Conservation (phyloP, 2,329 filamentous ascomycete species). For the Pyrenophora seminiperda region DNA sequence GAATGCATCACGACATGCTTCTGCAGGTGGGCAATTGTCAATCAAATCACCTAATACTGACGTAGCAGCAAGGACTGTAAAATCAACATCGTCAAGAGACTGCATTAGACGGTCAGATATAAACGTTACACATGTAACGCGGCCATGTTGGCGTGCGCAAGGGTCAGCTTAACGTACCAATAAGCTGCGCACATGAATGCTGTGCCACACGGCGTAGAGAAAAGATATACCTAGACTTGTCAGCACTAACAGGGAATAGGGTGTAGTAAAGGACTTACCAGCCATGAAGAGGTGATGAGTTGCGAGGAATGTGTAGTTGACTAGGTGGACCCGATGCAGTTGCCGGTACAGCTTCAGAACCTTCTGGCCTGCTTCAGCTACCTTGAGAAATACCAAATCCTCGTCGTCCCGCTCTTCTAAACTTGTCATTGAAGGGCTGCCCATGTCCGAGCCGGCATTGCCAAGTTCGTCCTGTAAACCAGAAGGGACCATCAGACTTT, state of each 20-base stretch:
- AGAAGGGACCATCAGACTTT: conserved; percentile 83
- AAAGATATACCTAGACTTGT: conserved; percentile 73
- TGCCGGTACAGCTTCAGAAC: conserved; percentile 90
- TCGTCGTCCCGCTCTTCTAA: conserved; percentile 77
- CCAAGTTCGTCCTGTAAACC: conserved; percentile 80
- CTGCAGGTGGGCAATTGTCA: conserved; percentile 91
- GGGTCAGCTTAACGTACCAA: conserved; percentile 64
- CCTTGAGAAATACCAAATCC: conserved; percentile 89
- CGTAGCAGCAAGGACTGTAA: conserved; percentile 89
- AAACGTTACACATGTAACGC: neutral
- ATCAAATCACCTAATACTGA: conserved; percentile 91
- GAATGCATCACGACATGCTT: conserved; percentile 93
- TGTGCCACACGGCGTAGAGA: conserved; percentile 97
- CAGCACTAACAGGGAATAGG: conserved; percentile 13
- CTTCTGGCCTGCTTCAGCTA: conserved; percentile 92
- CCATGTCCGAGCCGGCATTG: conserved; percentile 61
- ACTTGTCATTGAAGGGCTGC: conserved; percentile 65
- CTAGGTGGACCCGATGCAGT: conserved; percentile 82
- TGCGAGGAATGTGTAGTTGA: conserved; percentile 94
- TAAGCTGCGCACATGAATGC: conserved; percentile 80
- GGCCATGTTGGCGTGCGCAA: neutral
- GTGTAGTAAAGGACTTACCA: conserved; percentile 57
- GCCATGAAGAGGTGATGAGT: conserved; percentile 98
- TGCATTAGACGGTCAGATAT: conserved; percentile 37
- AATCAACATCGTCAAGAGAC: conserved; percentile 96